These are phyloP conservation scores for Hymenoscyphus albidus DNA, from an alignment of 2,329 filamentous ascomycete species.

Conservation along the genomic window DNA sequence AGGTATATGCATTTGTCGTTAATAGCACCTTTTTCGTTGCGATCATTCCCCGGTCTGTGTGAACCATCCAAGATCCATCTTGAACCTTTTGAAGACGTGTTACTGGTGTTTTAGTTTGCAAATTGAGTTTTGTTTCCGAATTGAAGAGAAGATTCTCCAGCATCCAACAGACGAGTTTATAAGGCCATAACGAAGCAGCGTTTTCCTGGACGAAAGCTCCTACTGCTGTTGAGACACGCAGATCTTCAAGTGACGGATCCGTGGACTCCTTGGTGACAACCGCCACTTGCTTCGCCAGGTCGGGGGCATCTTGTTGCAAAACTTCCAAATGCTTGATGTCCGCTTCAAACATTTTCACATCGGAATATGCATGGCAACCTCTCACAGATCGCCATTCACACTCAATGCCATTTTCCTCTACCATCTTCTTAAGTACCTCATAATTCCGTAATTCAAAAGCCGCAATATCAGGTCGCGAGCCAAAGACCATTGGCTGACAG, in stretches of 20 bases:
- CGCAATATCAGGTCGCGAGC: constrained; percentile 55
- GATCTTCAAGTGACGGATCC: constrained; percentile 41
- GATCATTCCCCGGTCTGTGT: constrained; percentile 67
- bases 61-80: constrained; percentile 51
- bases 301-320: constrained; percentile 50
- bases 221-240: constrained; percentile 53
- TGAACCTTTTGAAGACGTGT: constrained; percentile 42
- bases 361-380: constrained; percentile 62
- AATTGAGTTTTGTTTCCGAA: constrained; percentile 42
- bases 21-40: constrained; percentile 63
- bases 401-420: constrained; percentile 53
- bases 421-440: constrained; percentile 53
- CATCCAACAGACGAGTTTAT: constrained; percentile 74
- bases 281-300: constrained; percentile 46
- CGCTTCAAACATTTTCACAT: constrained; percentile 49
- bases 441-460: constrained; percentile 72
- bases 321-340: constrained; percentile 48
- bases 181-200: constrained; percentile 74
- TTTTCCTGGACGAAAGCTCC: constrained; percentile 62
- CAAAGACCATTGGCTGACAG: constrained; percentile 69
- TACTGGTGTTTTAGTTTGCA: constrained; percentile 71
- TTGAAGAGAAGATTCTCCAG: constrained; percentile 45
- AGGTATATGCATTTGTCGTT: constrained; percentile 82
- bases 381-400: constrained; percentile 66
- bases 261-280: constrained; percentile 34